Base-by-base conservation (phyloP, 768 basidiomycete genomes). In the Leccinum imitatum region DNA sequence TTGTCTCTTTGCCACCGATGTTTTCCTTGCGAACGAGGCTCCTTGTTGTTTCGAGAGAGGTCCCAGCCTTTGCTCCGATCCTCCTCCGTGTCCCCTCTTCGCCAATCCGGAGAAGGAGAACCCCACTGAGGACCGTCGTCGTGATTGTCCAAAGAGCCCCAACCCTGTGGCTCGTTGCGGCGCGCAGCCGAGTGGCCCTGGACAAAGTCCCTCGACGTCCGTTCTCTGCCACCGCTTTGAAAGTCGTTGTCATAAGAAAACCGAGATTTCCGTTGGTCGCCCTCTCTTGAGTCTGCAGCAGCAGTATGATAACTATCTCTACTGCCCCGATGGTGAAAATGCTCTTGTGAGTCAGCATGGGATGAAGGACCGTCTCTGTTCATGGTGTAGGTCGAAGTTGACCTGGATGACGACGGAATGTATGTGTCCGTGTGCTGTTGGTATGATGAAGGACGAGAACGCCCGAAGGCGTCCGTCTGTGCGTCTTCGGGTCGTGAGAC, bases 311-410 rank as follows among this genome's bases (percentile, higher is more conserved):
- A 81, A 56, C 73, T 79, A 61, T 81, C 81, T 72, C 81, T 81
- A 59, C 82, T 74, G 51, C 75, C 71, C 55, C 80, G 83, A 72
- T 78, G 62, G 67, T 74, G 68, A 63, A 67, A 73, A 55, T 64
- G 73, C 59, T 80, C 80, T 77, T 83, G 67, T 77, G 81, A 66
- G 75, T 78, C 67, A 59, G 54, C 50, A 62, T 83, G 80, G 64
- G 85, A 83, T 17, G 82, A 76, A 56, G 82, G 76, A 11, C 78
- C 73, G 55, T 86, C 86, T 67, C 83, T 79, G 68, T 71, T 81
- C 63, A 75, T 72, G 61, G 79, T 79, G 67, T 81, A 83, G 19
- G 77, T 68, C 63, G 79, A 79, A 33, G 76, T 70, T 61, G 80
- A 78, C 64, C 69, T 74, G 50, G 82, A 76, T 17, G 75, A 74